Base-by-base conservation (phyloP, 768 basidiomycete genomes). In the Flagelloscypha sp. region DNA sequence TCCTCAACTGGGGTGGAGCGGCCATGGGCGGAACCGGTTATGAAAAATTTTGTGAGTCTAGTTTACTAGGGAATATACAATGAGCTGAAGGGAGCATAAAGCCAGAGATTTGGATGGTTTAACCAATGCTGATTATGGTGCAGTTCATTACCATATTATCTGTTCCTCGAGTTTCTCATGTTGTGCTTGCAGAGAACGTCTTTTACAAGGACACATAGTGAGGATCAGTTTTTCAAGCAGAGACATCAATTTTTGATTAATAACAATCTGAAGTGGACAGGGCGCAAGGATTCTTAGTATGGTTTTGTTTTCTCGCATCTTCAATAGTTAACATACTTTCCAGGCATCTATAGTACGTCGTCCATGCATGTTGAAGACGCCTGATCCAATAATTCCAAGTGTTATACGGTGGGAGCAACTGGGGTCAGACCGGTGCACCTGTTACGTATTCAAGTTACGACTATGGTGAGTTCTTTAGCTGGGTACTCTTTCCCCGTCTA, bases 341-440 rank as follows among this genome's bases (percentile, higher is more conserved):
- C 46, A 63, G 72, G 61, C 42, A 50, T 76, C 11, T 75, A 76
- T 44, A 74, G 69, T 68, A 33, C 18, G 61, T 38, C 16, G 12
- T 32, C 5, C 18, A 4, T 6, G n/a, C 27, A 30, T 28, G 8
- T 29, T n/a, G 15, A 7, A 3, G 6, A 31, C 19, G 15, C 13
- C 11, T 36, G 24, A 29, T 44, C 25, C 27, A 35, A 15, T 2
- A 12, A 13, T 6, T 24, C 20, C 1, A 27, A 68, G 68, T 79
- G 78, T 49, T 70, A 7, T 74, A 68, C 47, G 76, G 76, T 3
- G 77, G 76, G 19, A 79, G 77, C 1, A 77, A 79, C 33, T 77
- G 74, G 74, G 76, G 76, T 0, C 63, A 70, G 30, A 74, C 73
- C 1, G 54, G 70, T 1, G 65, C 71, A 44, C 75, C 76, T 3